Evolutionary conservation across 2,329 filamentous ascomycete genomes (phyloP), one percentile per base, ranked within the genome.

Genomic region (Xylaria polymorpha): DNA sequence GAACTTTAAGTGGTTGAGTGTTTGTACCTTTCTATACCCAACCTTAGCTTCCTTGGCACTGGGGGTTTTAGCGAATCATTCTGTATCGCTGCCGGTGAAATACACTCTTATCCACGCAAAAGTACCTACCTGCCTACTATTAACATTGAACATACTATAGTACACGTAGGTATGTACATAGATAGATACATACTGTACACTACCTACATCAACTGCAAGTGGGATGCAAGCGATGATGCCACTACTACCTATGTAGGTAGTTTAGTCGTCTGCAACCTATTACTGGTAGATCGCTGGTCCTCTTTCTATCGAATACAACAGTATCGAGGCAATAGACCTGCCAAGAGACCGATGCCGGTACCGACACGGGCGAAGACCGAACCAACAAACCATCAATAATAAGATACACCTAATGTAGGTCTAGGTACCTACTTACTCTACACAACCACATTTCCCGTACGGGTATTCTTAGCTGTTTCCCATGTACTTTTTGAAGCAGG

Each of bases 71-170:
- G 20, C 37, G 39, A 29, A 43, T 29, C 39, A 58, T 29, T 43
- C 35, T 37, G 55, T 6, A 58, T 43, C 12, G 25, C 55, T 41
- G 14, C 55, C 55, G 37, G 55, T 43, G 55, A 12, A 4, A 15
- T 50, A 22, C 39, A 18, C 12, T 58, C 55, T 25, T 7, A 18
- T 37, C 32, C 37, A 43, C n/a, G 10, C 37, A 58, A 41, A 58
- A 58, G 37, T 58, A 58, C 55, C 51, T 56, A 29, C 55, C 37
- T 43, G 22, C 55, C 20, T 29, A 43, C 35, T 58, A 43, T 5
- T 29, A 29, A n/a, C n/a, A n/a, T n/a, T n/a, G n/a, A n/a, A n/a
- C n/a, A n/a, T n/a, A n/a, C n/a, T n/a, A n/a, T n/a, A n/a, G n/a
- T n/a, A n/a, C n/a, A n/a, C n/a, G n/a, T n/a, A n/a, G n/a, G n/a